Base-by-base conservation (phyloP, 1,284 basidiomycete genomes). In the Pseudozyma thailandica region DNA sequence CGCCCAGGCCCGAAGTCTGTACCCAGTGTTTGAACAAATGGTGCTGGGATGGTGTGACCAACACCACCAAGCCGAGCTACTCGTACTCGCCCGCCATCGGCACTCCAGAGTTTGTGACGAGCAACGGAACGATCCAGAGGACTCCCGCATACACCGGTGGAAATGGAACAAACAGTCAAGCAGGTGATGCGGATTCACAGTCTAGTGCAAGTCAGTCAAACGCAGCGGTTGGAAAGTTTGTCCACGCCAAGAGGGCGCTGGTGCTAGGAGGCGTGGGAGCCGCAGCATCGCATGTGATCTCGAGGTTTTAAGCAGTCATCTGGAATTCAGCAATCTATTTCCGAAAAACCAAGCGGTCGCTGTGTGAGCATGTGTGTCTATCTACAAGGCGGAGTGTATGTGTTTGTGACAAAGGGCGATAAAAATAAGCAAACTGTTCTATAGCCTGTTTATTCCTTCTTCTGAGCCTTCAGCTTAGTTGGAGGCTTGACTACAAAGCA, bases 41-140 rank as follows among this genome's bases (percentile, higher is more conserved):
- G 72, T 82, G 80, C 57, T 82, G 79, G 79, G 75, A 82, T 50
- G 80, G 80, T 31, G 49, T 72, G 13, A 66, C 51, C 2, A 72
- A 81, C 49, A 60, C 68, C n/a, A 74, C 74, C 1, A 31, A 35
- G 10, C 74, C 79, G 1, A 39, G 35, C 3, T 38, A 37, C 16
- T 28, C 64, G n/a, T 82, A 75, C 50, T 72, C 68, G 26, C 80
- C 80, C 5, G 45, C 79, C 2, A 49, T 78, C 15, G 80, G 80
- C 18, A 39, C 50, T 6, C 79, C 79, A 4, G 58, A 61, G 21
- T 82, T 80, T 38, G 61, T 81, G 15, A 62, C 27, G 8, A 68
- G 64, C 20, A 48, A 72, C 13, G 80, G 78, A 21, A 48, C 30
- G n/a, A 8, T 60, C 6, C 62, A 68, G 30, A 21, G 33, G 3